Percentiles rank a stretch among this genome's conserved stretches.
Evolutionary conservation across 768 basidiomycete species (phyloP).

Genomic region (Psilocybe tampanensis): DNA sequence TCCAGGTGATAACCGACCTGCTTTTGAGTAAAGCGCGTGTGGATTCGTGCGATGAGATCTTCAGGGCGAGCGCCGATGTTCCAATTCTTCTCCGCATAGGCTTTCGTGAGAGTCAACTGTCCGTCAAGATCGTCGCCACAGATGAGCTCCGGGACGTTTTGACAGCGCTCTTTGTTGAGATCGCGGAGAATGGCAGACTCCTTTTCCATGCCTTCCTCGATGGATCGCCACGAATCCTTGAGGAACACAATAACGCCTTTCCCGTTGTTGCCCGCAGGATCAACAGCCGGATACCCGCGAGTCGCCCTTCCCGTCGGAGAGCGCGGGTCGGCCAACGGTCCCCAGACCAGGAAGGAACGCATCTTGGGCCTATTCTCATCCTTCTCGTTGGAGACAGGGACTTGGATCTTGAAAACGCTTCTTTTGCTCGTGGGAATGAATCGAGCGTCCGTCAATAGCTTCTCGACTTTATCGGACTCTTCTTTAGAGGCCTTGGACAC

Average conservation of each 20-base stretch:
- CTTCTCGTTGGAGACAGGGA: not conserved
- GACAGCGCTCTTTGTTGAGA: not conserved
- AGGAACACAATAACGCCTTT: not conserved
- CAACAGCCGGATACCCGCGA: not conserved
- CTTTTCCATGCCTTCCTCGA: not conserved
- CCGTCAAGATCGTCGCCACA: not conserved
- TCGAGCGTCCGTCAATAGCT: not conserved
- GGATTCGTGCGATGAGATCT: not conserved
- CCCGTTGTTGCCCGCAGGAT: not conserved
- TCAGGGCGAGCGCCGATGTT: not conserved
- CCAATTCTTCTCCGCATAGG: not conserved
- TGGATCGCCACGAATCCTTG: not conserved
- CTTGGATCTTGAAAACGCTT: not conserved
- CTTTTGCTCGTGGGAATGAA: not conserved
- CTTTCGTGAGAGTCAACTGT: not conserved
- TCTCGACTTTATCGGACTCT: not conserved
- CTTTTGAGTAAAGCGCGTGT: not conserved
- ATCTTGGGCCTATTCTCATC: not conserved
- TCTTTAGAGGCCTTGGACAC: not conserved
- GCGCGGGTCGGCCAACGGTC: not conserved
- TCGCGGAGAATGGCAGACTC: not conserved
- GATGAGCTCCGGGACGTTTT: not conserved
- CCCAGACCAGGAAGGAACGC: not conserved
- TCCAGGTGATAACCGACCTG: no score
- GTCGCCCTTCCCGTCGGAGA: not conserved